Evolutionary conservation across 495 filamentous ascomycete genomes (phyloP), one percentile per base, ranked within the genome.

Genomic region (Neurospora sp.): DNA sequence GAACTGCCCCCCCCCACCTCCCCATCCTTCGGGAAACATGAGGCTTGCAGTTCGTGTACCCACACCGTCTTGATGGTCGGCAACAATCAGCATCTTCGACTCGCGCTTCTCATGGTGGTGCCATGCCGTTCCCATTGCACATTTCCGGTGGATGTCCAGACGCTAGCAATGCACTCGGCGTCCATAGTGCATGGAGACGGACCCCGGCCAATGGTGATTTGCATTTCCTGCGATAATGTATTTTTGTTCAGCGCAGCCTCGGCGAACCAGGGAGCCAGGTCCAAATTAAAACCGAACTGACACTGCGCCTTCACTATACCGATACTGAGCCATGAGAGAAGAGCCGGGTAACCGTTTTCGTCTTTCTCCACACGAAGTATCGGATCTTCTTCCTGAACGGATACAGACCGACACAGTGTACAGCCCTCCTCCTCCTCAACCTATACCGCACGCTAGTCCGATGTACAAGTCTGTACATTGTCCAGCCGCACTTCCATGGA

Each of bases 161-260:
- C 53, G 53, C 53, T 65, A 65, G 14, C 53, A 65, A 65, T 17
- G 53, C 53, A 65, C 53, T 61, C 53, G 53, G 20, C 53, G 12
- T 61, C 12, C 53, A 61, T 71, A 37, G 41, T 17, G 9, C 35
- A 38, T 68, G 35, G 39, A 37, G 17, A 38, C 38, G 61, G 40
- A 59, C 22, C 27, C 38, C 48, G 73, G 68, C 70, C 73, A 74
- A 74, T 74, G 53, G 35, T 31, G 69, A 39, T n/a, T 53, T 31
- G 53, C 14, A 65, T 31, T 39, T 68, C 8, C 22, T 16, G 14
- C 10, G 20, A 39, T 20, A 9, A 27, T 38, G 35, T 72, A 72
- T 72, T 74, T 72, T 70, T 69, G 44, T 72, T 72, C 73, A 74
- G 73, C 73, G 70, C 70, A 70, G 73, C 73, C 70, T 72, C 70